Percentiles rank a stretch among this genome's conserved stretches.
Evolutionary conservation across 441 rosid species (phyloP).

Genomic region (Euphorbia corollata): DNA sequence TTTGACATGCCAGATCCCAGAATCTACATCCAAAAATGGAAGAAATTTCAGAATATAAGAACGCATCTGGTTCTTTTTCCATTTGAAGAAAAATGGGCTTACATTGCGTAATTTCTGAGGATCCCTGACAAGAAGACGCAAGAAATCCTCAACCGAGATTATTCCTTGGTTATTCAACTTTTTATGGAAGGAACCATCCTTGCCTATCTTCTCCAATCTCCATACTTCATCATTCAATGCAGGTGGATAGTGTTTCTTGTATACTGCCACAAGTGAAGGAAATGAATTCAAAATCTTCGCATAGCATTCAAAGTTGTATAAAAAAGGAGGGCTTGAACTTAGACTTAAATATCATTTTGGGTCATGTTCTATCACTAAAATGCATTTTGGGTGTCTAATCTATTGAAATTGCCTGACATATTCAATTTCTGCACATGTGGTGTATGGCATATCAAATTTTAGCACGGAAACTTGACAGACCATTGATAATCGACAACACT

Average conservation of each 20-base stretch:
- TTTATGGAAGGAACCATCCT: slow-evolving; percentile 98
- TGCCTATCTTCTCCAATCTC: slow-evolving; percentile 98
- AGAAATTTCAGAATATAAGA: slow-evolving; percentile 22
- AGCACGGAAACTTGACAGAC: too few species aligned
- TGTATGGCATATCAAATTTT: too few species aligned
- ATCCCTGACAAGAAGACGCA: slow-evolving; percentile 71
- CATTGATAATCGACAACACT: too few species aligned
- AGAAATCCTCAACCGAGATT: slow-evolving; percentile 67
- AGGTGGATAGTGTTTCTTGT: slow-evolving; percentile 99
- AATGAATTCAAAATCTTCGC: neutral
- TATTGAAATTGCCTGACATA: too few species aligned
- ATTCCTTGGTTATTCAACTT: slow-evolving; percentile 46
- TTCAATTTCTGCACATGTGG: too few species aligned
- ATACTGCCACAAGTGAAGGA: slow-evolving; percentile 42
- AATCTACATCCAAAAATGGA: slow-evolving; percentile 41
- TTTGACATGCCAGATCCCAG: slow-evolving; percentile 99
- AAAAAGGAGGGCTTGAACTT: too few species aligned
- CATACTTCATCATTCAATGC: slow-evolving; percentile 81
- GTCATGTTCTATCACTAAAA: too few species aligned
- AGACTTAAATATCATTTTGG: too few species aligned
- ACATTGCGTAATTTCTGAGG: slow-evolving; percentile 54
- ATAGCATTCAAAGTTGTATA: neutral
- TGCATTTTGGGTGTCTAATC: too few species aligned
- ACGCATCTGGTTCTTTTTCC: slow-evolving; percentile 12
- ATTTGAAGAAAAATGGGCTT: slow-evolving; percentile 16